phyloP scores from a whole-genome alignment of 1,284 basidiomycete genomes.

The Malassezia caprae region DNA sequence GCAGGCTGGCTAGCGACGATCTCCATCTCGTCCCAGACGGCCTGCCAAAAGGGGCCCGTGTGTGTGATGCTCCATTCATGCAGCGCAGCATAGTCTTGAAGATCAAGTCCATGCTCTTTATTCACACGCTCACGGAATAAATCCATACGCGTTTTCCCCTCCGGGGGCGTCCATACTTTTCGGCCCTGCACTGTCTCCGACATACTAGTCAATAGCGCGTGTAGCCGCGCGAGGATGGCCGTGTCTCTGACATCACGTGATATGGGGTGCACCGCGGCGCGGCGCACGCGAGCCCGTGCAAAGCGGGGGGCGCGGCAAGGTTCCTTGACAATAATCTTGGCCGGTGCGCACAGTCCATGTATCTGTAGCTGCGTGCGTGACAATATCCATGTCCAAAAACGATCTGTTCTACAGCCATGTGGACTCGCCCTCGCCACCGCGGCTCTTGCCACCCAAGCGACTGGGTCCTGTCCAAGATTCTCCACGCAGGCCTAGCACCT shows the following conservation, averaged over 20 bases:
- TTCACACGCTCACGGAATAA: slow-evolving; percentile 59
- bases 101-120: slow-evolving; percentile 51
- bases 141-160: slow-evolving; percentile 43
- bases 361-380: background rate
- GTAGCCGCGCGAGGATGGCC: background rate
- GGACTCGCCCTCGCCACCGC: background rate
- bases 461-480: background rate
- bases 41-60: slow-evolving; percentile 62
- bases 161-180: slow-evolving; percentile 13
- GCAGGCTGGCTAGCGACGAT: slow-evolving; percentile 54
- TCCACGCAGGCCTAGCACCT: background rate
- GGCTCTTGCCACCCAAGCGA: background rate
- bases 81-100: slow-evolving; percentile 60
- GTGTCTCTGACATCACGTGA: background rate
- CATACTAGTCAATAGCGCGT: background rate
- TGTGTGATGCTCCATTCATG: slow-evolving; percentile 62
- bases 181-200: slow-evolving; percentile 11
- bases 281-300: background rate
- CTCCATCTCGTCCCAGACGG: slow-evolving; percentile 65
- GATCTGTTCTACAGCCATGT: slow-evolving; percentile 2
- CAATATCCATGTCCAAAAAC: background rate
- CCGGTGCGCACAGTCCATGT: background rate
- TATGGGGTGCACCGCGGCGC: background rate
- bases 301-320: background rate
- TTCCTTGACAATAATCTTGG: background rate